Evolutionary conservation across 306 rosid genomes (phyloP), one percentile per base, ranked within the genome.

Genomic region (Inga leiocalycina): DNA sequence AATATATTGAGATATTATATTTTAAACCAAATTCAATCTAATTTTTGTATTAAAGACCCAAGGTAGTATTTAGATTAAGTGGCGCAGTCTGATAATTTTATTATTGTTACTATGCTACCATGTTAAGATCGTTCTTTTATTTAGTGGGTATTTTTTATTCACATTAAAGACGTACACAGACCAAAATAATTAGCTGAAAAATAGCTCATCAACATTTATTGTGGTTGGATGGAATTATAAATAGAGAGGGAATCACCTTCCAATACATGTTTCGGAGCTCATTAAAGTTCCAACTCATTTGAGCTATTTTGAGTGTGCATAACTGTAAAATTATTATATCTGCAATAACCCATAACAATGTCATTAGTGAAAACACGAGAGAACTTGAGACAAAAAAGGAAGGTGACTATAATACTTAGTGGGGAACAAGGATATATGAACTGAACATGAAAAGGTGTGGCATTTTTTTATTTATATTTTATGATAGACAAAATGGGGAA

Each of bases 371-470:
- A 59, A 59, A 59, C 39, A 64, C 4, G 39, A 54, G 43, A 64
- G 17, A 27, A 64, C 19, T 64, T 62, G 37, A 62, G 16, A 62
- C 68, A 57, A 72, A 75, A 73, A 80, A 75, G 68, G 85, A 85
- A 78, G 91, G 89, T 86, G 73, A 74, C 16, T 43, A 80, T 51
- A 48, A 13, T 44, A 76, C 39, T 56, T 20, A 37, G 30, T 77
- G 44, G 83, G 20, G 74, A 9, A 43, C 48, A 75, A 37, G 71
- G 4, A 66, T 13, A 3, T 3, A 49, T 14, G 0, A 16, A 32
- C 34, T 39, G 43, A 82, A 82, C 51, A 68, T 43, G 77, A 73
- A 71, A 73, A 77, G 35, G 71, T 51, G 62, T 22, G 71, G 66
- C 48, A 77, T 39, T 75, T 64, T 81, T 76, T 69, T 59, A 81